Evolutionary conservation across 345 rosid genomes (phyloP).

Genomic region (Citrus cavaleriei): DNA sequence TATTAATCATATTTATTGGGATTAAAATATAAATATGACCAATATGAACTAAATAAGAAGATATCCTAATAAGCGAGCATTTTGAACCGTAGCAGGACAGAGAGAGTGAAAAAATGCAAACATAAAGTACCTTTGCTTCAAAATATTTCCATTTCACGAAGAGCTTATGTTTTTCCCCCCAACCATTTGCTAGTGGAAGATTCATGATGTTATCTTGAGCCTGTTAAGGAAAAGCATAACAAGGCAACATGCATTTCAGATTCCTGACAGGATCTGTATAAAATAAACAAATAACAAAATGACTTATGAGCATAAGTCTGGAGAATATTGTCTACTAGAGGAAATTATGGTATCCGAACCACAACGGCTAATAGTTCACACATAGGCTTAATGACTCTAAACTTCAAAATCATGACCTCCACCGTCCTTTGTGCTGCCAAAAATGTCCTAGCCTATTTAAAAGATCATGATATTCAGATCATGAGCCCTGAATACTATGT

Average conservation of each 20-base stretch:
- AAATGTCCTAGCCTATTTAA: background rate
- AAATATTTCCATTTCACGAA: slow-evolving; percentile 91
- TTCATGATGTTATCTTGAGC: slow-evolving; percentile 93
- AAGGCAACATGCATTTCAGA: slow-evolving; percentile 14
- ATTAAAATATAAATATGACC: background rate
- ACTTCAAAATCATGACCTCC: background rate
- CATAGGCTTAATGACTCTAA: background rate
- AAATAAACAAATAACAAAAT: background rate
- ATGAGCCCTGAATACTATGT: background rate
- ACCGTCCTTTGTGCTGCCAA: background rate
- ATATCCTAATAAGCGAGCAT: background rate
- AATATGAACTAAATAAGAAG: background rate
- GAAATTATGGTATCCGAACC: background rate
- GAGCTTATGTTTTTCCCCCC: slow-evolving; percentile 91
- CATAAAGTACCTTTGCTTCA: slow-evolving; percentile 75
- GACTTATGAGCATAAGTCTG: background rate
- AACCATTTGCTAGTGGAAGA: slow-evolving; percentile 86
- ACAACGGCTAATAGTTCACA: background rate
- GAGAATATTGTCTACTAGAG: background rate
- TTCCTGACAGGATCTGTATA: slow-evolving; percentile 1
- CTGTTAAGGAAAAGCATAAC: slow-evolving; percentile 44
- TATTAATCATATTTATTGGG: background rate
- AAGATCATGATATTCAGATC: background rate
- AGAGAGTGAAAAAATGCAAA: background rate
- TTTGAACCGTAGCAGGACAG: background rate